Base-by-base conservation (phyloP, 129 eudicot genomes). In the Cynara cardunculus region DNA sequence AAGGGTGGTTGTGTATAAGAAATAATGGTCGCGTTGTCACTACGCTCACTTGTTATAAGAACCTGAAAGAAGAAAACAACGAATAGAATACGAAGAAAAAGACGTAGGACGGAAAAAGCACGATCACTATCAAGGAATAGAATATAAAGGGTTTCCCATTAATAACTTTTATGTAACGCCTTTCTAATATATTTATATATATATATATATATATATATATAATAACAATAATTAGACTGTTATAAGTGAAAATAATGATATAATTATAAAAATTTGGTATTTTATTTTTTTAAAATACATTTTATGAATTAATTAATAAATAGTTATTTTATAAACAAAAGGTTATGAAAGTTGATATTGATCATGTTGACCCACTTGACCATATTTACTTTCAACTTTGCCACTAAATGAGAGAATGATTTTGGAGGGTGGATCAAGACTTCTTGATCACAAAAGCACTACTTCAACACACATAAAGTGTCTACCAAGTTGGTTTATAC, bases 371-470 rank as follows among this genome's bases (percentile, higher is more conserved):
- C 77, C 77, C 56, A 59, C 76, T 72, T 32, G 28, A 64, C 71
- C 72, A 28, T 14, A 14, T 53, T 71, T 30, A 71, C 83, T 79
- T 79, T 71, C 34, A 72, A 72, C 77, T 69, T 80, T 64, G 56
- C 70, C 69, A 18, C 46, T 71, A 53, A 74, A 73, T 73, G 74
- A 39, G 73, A 73, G 74, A 73, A 64, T 35, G 79, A 73, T 73
- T 72, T 74, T 81, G 79, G 65, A 65, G 73, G 79, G 49, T 68
- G 56, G 41, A 35, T 74, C 53, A 67, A 81, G 68, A 13, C 84
- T 81, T 81, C 79, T 81, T 64, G 69, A 53, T 64, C 46, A 81
- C 84, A 81, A 81, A 81, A 73, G 84, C 73, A 73, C 46, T 18
- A 79, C 70, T 46, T 66, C 67, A 78, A 71, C 49, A 22, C 3